Percentiles rank a stretch among this genome's conserved stretches.
phyloP scores from a whole-genome alignment of 331 rosid species.

The Quercus lobata region DNA sequence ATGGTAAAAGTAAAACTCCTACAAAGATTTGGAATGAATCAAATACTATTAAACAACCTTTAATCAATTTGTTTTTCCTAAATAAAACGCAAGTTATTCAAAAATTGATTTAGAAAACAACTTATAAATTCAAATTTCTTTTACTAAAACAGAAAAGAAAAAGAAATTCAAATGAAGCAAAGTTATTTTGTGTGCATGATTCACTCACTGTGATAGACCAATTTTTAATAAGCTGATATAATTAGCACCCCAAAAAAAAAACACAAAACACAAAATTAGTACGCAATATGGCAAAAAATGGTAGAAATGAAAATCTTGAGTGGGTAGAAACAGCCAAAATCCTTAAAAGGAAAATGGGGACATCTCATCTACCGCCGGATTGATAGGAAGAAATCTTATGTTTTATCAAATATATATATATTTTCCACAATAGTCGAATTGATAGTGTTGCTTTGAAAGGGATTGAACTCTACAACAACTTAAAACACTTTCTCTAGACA shows the following conservation, averaged over 20 bases:
- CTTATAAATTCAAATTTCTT: neutral
- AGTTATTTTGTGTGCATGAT: neutral
- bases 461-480: constrained; percentile 1
- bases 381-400: constrained; percentile 28
- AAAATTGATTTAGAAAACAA: neutral
- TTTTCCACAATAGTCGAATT: constrained; percentile 15
- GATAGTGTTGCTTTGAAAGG: constrained; percentile 30
- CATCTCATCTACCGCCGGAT: constrained; percentile 46
- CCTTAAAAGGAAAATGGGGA: constrained; percentile 8
- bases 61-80: no score
- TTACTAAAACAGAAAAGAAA: neutral
- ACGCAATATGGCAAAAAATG: neutral
- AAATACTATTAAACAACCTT: neutral
- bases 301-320: neutral
- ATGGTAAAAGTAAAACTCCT: neutral
- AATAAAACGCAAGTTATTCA: neutral
- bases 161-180: no score
- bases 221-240: no score
- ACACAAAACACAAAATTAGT: neutral
- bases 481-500: neutral
- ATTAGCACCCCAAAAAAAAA: no score
- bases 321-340: neutral
- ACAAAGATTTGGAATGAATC: neutral
- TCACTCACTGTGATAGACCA: no score
- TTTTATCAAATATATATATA: neutral